These are phyloP conservation scores for Kondoa subrosea DNA, from an alignment of 768 basidiomycete species.

Conservation along the genomic window DNA sequence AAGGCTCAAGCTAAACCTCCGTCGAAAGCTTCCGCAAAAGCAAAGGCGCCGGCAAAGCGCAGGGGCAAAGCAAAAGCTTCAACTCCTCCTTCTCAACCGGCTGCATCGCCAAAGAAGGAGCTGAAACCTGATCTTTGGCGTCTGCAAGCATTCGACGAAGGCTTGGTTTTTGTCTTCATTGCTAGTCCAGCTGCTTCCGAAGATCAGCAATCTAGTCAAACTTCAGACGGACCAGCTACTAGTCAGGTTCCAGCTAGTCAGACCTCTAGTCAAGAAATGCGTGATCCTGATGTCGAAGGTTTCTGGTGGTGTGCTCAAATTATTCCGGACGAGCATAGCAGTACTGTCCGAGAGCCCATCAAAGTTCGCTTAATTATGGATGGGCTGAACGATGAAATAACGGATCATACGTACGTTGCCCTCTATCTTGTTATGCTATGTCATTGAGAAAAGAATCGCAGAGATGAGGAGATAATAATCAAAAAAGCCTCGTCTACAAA, in stretches of 20 bases:
- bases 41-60: neutral
- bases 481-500: neutral
- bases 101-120: neutral
- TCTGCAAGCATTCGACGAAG: neutral
- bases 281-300: neutral
- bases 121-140: neutral
- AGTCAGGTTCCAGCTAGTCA: neutral
- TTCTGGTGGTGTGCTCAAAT: neutral
- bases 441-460: neutral
- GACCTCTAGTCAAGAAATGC: neutral
- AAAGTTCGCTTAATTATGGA: neutral
- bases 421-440: no score
- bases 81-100: neutral
- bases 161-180: neutral
- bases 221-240: neutral
- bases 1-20: neutral
- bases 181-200: neutral
- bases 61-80: neutral
- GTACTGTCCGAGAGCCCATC: neutral
- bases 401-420: no score
- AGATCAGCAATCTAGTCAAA: neutral
- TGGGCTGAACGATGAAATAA: no score
- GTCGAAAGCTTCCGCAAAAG: no score
- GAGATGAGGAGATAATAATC: neutral
- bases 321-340: neutral